Base-by-base conservation (phyloP, 148 eudicot genomes). In the Chenopodium berlandieri region DNA sequence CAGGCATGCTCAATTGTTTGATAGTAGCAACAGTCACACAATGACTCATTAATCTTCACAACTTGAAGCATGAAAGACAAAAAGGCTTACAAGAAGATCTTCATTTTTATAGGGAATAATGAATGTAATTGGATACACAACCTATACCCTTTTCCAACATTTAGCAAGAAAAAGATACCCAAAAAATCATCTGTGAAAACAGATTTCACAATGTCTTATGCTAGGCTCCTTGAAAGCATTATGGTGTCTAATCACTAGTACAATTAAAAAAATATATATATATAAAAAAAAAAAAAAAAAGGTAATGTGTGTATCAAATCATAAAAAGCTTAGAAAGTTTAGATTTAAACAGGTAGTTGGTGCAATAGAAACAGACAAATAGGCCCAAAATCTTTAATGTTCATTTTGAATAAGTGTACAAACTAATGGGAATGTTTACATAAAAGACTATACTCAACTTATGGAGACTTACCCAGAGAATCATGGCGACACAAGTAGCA, bases 381-480 rank as follows among this genome's bases (percentile, higher is more conserved):
- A 50, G 54, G 22, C 22, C 23, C 48, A 71, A 37, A 14, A 16
- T 37, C 9, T 69, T 17, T 71, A 71, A 2, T 20, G 25, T 71
- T 37, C 27, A 71, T 25, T 37, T 19, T 40, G 23, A 9, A 11
- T 17, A 54, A 72, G 54, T 5, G 54, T 34, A 72, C 1, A 14
- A 3, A 9, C 54, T 20, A 72, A 27, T 9, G 30, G 52, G 52
- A 72, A 44, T n/a, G 13, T 16, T 72, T 54, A 72, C 56, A 44
- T 6, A 71, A 20, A n/a, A n/a, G 22, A 46, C 37, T 44, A 7
- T 37, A 44, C 17, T 44, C 27, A 72, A 72, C 75, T 72, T 72
- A 54, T 32, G 75, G 75, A 72, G 52, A 72, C 75, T 72, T 72
- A 72, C 75, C 75, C 75, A 72, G 23, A 72, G 75, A 22, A 46